Base-by-base conservation (phyloP, 805 yeast genomes). In the Metschnikowia kofuensis region DNA sequence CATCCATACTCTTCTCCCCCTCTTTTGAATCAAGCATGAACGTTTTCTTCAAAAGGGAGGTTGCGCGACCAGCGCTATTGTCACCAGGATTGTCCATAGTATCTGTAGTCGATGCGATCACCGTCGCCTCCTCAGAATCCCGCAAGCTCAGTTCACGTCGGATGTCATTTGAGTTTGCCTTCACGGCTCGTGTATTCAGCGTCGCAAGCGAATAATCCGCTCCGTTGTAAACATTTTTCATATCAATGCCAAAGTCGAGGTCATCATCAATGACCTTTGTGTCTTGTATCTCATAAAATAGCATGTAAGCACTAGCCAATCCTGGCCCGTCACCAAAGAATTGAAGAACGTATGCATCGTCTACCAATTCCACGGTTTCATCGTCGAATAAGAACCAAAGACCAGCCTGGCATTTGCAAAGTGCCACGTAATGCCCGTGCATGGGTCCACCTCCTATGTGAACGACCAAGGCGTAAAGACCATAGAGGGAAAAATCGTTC, bases 381-480 rank as follows among this genome's bases (percentile, higher is more conserved):
- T 94, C 99, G 64, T 94, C 99, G 68, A 88, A 94, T 49, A 94
- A 69, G 30, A 94, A 69, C 99, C 99, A 94, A 0, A 96, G 91
- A 37, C 81, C 79, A 21, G 78, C 75, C 46, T 79, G 83, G 6
- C 90, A 85, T 62, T 89, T 89, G 51, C 94, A 85, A 6, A 94
- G 71, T 0, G 96, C 79, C 9, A 94, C 92, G 65, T 94, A 94
- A 64, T 94, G 99, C 0, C 99, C 99, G 68, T 91, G 97, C 71
- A 89, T 90, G 1, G 98, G 97, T 0, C 98, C 97, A 4, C 97
- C 96, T 6, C 99, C 99, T 56, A 94, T 83, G 63, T 94, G 99
- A 10, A 94, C 90, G 11, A 94, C 94, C 38, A 92, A 84, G 0
- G 92, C 89, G 53, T 83, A 85, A 44, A 94, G 69, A 59, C 91